Percentiles rank a stretch among this genome's conserved stretches.
Evolutionary conservation across 306 rosid genomes (phyloP).

Genomic region (Acacia melanoxylon): DNA sequence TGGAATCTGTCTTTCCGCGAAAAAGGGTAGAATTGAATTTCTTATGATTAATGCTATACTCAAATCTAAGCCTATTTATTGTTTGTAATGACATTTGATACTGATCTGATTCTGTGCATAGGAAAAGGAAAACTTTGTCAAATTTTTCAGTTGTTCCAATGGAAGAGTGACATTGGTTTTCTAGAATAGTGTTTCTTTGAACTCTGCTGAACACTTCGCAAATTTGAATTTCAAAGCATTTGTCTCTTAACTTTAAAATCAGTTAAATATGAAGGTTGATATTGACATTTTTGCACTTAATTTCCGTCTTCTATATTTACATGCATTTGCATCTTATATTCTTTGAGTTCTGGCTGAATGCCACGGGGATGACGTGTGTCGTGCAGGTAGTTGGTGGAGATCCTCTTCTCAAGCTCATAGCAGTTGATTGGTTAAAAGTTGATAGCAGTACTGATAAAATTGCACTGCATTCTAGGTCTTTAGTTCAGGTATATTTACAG

Average conservation of each 20-base stretch:
- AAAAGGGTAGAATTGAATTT: not conserved
- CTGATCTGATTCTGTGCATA: not conserved
- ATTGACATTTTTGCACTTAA: not conserved
- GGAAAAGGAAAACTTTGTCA: conserved; percentile 5
- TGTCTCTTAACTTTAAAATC: conserved; percentile 15
- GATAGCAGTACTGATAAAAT: conserved; percentile 53
- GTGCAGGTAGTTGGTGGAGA: conserved; percentile 82
- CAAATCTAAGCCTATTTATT: conserved; percentile 9
- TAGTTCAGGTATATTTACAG: conserved; percentile 66
- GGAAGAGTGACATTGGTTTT: not conserved
- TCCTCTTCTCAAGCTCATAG: conserved; percentile 85
- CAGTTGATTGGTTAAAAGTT: conserved; percentile 87
- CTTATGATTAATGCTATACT: not conserved
- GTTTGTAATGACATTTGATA: not conserved
- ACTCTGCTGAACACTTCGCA: not conserved
- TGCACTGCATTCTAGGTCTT: conserved; percentile 69
- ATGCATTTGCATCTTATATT: conserved; percentile 19
- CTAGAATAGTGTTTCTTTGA: conserved; percentile 24
- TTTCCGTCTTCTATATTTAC: conserved; percentile 15
- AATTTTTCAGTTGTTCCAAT: not conserved
- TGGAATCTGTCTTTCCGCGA: conserved; percentile 1
- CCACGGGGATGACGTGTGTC: conserved; percentile 2
- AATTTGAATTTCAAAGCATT: conserved; percentile 7
- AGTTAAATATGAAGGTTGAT: not conserved
- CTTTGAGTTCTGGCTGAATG: conserved; percentile 29